Base-by-base conservation (phyloP, 2,329 filamentous ascomycete species). In the Botrytis medusae region DNA sequence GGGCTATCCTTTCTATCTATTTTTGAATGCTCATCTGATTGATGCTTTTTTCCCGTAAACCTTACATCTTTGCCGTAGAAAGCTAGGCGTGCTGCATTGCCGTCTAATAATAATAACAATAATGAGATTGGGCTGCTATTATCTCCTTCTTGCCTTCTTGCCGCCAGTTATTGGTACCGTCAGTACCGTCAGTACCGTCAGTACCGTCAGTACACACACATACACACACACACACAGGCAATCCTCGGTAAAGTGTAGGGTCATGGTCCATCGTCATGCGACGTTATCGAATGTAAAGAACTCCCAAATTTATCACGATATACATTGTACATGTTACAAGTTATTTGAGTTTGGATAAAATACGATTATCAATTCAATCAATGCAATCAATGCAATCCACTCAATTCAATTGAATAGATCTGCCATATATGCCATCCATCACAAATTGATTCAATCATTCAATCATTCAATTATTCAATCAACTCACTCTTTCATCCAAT, bases 41-140 rank as follows among this genome's bases (percentile, higher is more conserved):
- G 37, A 62, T 62, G 22, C 12, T 20, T 62, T 18, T 18, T 9
- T 2, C 16, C 54, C 18, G 20, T 34, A 1, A n/a, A n/a, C 48
- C 48, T n/a, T n/a, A 51, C 48, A 51, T 51, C 48, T n/a, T 14
- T 42, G 60, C 60, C 60, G 16, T 40, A 42, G 48, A 51, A 51
- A 51, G 48, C 48, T n/a, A 62, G 60, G 37, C 60, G 25, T 63
- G 34, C 61, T 63, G 60, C 37, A 62, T 62, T 62, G 60, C 37
- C 37, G 60, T 62, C 61, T 63, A 44, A 64, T 46, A 6, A 64
- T 46, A 6, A 20, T 37, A 20, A 60, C 32, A 59, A 46, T 44
- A 12, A 18, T 46, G 61, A 64, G 6, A 32, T 64, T 64, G 61
- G 61, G 61, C 61, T 44, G 61, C 40, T 5, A 44, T 44, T 44